A percentile compares a stretch with the other conserved stretches of the same genome.
phyloP scores from a whole-genome alignment of 2,329 filamentous ascomycete species.

The Phyllosticta citribraziliensis region DNA sequence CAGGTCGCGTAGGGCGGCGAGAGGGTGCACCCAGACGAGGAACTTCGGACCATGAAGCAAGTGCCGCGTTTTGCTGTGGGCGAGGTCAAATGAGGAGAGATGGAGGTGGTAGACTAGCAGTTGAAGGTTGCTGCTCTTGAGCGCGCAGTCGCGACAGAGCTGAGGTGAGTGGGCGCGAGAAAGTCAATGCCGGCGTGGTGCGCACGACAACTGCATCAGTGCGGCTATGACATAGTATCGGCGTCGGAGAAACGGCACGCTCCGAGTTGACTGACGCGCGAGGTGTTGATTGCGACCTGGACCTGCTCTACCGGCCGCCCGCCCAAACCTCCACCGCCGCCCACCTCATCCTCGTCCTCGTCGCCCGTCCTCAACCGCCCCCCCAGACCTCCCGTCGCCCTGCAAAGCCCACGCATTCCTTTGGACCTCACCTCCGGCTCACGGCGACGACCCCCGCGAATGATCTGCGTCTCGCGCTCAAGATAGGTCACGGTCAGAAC shows the following conservation, averaged over 20 bases:
- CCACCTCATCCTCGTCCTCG: background rate
- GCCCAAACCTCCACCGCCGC: background rate
- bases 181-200: background rate
- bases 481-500: constrained; percentile 6
- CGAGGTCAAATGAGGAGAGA: background rate
- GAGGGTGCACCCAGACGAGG: background rate
- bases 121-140: background rate
- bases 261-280: background rate
- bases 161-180: background rate
- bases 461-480: constrained; percentile 2
- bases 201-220: background rate
- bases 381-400: background rate
- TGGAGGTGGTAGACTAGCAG: background rate
- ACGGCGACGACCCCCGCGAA: background rate
- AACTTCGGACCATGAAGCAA: background rate
- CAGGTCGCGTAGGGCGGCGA: background rate
- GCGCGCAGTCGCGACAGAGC: background rate
- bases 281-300: background rate
- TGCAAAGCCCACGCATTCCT: background rate
- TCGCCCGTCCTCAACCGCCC: background rate
- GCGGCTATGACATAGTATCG: background rate
- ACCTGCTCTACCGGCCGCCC: background rate
- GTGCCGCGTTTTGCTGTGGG: background rate
- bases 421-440: background rate
- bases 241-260: background rate